phyloP scores from a whole-genome alignment of 345 rosid genomes.

The Citrus cavaleriei region DNA sequence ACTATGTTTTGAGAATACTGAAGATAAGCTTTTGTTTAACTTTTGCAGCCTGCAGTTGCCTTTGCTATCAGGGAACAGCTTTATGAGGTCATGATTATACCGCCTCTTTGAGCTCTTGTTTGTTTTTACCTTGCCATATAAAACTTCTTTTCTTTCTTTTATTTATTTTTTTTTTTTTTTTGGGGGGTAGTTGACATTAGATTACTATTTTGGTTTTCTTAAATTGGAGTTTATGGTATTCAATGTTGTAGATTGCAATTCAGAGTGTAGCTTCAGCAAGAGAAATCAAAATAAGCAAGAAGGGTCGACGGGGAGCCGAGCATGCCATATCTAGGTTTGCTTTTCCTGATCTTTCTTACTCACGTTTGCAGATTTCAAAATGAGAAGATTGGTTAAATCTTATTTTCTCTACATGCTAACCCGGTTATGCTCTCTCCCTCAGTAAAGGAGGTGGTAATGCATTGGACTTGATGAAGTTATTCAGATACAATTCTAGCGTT shows the following conservation, averaged over 20 bases:
- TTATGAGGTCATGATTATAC: slow-evolving; percentile 60
- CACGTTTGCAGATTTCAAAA: background rate
- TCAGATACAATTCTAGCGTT: slow-evolving; percentile 75
- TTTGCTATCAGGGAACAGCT: slow-evolving; percentile 95
- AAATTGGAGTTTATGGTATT: background rate
- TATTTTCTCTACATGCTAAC: background rate
- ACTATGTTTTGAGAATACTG: background rate
- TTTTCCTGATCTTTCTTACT: background rate
- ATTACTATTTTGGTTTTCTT: background rate
- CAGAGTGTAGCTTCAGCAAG: slow-evolving; percentile 87
- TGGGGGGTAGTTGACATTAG: background rate
- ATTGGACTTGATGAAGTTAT: slow-evolving; percentile 83
- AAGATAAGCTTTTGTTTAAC: background rate
- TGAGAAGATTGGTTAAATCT: background rate
- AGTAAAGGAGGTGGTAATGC: slow-evolving; percentile 78
- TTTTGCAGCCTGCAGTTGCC: slow-evolving; percentile 86
- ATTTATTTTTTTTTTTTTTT: no score
- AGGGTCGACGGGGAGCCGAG: slow-evolving; percentile 81
- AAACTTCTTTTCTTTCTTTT: no score
- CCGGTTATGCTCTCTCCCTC: slow-evolving; percentile 8
- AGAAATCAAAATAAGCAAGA: slow-evolving; percentile 82
- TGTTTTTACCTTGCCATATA: background rate
- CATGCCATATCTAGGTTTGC: slow-evolving; percentile 62
- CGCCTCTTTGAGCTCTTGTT: background rate
- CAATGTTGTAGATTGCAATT: slow-evolving; percentile 60